These are phyloP conservation scores for Brassica napus DNA, from an alignment of 345 rosid genomes.

Conservation along the genomic window Da-Ae NC_063436.1:24000001-24000500, in stretches of 20 bases:
- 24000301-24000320: background rate
- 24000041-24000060: slow-evolving; percentile 53
- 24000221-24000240: slow-evolving; percentile 47
- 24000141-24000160: background rate
- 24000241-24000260: slow-evolving; percentile 1
- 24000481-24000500: slow-evolving; percentile 76
- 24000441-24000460: slow-evolving; percentile 48
- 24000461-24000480: slow-evolving; percentile 68
- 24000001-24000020: background rate
- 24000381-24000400: slow-evolving; percentile 34
- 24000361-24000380: slow-evolving; percentile 30
- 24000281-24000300: slow-evolving; percentile 9
- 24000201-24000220: slow-evolving; percentile 15
- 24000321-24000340: slow-evolving; percentile 44
- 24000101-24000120: slow-evolving; percentile 48
- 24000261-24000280: background rate
- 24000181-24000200: slow-evolving; percentile 29
- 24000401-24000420: slow-evolving; percentile 37
- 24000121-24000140: background rate
- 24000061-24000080: slow-evolving; percentile 58
- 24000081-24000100: slow-evolving; percentile 58
- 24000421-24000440: slow-evolving; percentile 47
- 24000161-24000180: background rate
- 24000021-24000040: slow-evolving; percentile 13
- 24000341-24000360: slow-evolving; percentile 36